phyloP scores from a whole-genome alignment of 352 stramenopile genomes.

The Halophytophthora batemanensis region DNA sequence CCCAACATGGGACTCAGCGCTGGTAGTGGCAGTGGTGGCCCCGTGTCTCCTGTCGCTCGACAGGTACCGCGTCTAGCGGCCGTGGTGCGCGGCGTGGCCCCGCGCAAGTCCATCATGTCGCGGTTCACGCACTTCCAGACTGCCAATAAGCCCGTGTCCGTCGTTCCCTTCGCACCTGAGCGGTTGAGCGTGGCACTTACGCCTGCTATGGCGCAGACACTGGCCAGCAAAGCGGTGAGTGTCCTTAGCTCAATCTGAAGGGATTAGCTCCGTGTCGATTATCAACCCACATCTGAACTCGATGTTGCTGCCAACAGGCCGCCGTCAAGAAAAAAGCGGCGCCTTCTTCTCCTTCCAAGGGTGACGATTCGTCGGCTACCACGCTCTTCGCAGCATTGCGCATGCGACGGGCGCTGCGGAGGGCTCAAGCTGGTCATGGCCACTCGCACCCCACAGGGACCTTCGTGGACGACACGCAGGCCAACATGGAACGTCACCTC shows the following conservation, averaged over 20 bases:
- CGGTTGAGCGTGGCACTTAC: constrained; percentile 59
- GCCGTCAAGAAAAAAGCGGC: too few relatives aligned
- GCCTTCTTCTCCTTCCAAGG: neutral
- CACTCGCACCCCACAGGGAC: constrained; percentile 6
- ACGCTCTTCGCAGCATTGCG: constrained; percentile 62
- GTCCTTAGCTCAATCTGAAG: neutral
- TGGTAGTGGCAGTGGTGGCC: neutral
- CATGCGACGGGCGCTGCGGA: constrained; percentile 49
- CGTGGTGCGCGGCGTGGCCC: constrained; percentile 17
- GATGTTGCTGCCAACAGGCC: neutral
- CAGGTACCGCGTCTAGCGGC: constrained; percentile 11
- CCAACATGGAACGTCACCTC: constrained; percentile 60
- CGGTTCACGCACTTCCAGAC: constrained; percentile 44
- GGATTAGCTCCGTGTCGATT: neutral
- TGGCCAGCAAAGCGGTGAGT: constrained; percentile 36
- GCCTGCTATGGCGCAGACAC: constrained; percentile 40
- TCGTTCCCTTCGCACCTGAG: constrained; percentile 63
- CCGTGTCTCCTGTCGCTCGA: neutral
- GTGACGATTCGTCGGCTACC: constrained; percentile 22
- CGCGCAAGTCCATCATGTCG: constrained; percentile 48
- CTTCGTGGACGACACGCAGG: constrained; percentile 39
- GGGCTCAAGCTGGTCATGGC: constrained; percentile 21
- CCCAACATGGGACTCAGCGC: neutral
- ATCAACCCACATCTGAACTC: neutral
- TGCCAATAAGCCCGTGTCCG: constrained; percentile 34